Percentiles rank a stretch among this genome's conserved stretches.
Conservation (phyloP, 1,284 basidiomycete genomes). For the Heterobasidion parviporum region DNA sequence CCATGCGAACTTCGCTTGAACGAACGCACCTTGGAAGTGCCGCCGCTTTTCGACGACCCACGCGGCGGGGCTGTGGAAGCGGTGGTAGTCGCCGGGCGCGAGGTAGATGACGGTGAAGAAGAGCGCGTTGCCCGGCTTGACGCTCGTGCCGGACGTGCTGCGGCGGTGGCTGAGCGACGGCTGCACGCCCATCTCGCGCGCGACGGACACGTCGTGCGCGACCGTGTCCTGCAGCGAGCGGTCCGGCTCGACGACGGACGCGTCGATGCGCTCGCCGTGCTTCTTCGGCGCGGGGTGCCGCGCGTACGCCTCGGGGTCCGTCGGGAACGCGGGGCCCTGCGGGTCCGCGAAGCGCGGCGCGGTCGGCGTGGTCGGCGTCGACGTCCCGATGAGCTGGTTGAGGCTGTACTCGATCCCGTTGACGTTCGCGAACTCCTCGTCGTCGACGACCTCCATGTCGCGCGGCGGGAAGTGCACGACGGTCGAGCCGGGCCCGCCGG, state of each 20-base stretch:
- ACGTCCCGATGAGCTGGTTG: slow-evolving; percentile 65
- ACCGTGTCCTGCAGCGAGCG: slow-evolving; percentile 44
- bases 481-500: slow-evolving; percentile 22
- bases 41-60: slow-evolving; percentile 97
- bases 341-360: slow-evolving; percentile 10
- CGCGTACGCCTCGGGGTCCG: slow-evolving; percentile 17
- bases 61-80: slow-evolving; percentile 92
- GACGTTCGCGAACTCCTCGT: slow-evolving; percentile 90
- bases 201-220: slow-evolving; percentile 61
- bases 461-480: slow-evolving; percentile 34
- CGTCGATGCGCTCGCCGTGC: slow-evolving; percentile 53
- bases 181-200: slow-evolving; percentile 55
- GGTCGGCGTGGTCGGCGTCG: slow-evolving; percentile 22
- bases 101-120: slow-evolving; percentile 97
- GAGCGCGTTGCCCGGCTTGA: slow-evolving; percentile 70
- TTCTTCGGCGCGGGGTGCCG: slow-evolving; percentile 34
- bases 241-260: slow-evolving; percentile 53
- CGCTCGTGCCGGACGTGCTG: slow-evolving; percentile 36
- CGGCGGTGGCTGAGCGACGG: slow-evolving; percentile 31
- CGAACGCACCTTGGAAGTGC: slow-evolving; percentile 78
- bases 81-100: slow-evolving; percentile 97
- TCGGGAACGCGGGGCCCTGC: slow-evolving; percentile 17
- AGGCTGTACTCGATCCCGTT: slow-evolving; percentile 97
- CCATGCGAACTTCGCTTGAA: background rate
- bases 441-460: slow-evolving; percentile 53